Base-by-base conservation (phyloP, 31 red algal genomes). In the Odonthalia washingtoniensis region DNA sequence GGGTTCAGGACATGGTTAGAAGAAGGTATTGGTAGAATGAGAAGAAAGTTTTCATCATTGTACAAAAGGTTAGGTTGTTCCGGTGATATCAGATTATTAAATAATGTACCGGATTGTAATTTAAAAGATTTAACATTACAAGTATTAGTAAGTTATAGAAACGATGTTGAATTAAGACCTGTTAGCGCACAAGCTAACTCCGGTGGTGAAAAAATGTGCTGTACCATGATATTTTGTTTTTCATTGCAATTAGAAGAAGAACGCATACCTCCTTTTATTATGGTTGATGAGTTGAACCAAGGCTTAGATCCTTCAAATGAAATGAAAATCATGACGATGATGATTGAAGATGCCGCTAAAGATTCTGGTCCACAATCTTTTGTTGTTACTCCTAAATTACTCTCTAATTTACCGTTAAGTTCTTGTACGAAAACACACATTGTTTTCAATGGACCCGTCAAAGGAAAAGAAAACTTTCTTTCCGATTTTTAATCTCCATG, bases 241-340 rank as follows among this genome's bases (percentile, higher is more conserved):
- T 89, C 96, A 9, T 82, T 98, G 75, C 66, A 70, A 32, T 77
- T 94, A 5, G 91, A 98, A 44, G 83, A 90, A 6, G 84, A 87
- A 65, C 80, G 87, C 21, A 76, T 88, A 12, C 90, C 96, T 2
- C 93, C 96, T 37, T 94, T 98, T 88, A 85, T 91, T 39, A 79
- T 96, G 31, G 92, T 99, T 27, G 97, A 99, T 85, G 97, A 99
- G 80, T 84, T 99, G 84, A 99, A 99, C 61, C 97, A 99, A 72
- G 97, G 97, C 18, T 91, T 99, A 80, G 97, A 99, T 82, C 88
- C 86, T 26, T 38, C 45, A 46, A 95, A 95, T 72, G 97, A 99
- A 79, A 62, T 87, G 33, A 87, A 84, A 75, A 95, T 99, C 78
- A 85, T 99, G 89, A 84, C 16, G 21, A 94, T 97, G 92, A 99